phyloP scores from a whole-genome alignment of 192 early-diverging fungal species.

The Pilobolus umbonatus region DNA sequence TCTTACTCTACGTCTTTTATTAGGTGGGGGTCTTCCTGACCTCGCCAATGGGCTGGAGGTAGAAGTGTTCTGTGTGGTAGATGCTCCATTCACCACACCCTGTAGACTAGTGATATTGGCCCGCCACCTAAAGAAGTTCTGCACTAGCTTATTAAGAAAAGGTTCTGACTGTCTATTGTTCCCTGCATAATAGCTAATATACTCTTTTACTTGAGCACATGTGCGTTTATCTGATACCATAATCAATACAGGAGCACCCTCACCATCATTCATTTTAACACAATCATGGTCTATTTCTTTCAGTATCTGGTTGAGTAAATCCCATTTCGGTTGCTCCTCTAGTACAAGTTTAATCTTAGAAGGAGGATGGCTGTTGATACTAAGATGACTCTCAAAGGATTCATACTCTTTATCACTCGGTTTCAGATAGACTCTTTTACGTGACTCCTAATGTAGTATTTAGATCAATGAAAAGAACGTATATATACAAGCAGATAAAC shows the following conservation, averaged over 20 bases:
- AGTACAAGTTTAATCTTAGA: constrained; percentile 63
- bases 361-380: constrained; percentile 48
- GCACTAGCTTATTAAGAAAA: constrained; percentile 44
- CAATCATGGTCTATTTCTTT: constrained; percentile 76
- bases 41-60: neutral
- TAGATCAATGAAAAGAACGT: neutral
- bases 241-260: constrained; percentile 56
- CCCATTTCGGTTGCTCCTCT: constrained; percentile 95
- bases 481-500: neutral
- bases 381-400: neutral
- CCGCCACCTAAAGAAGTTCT: constrained; percentile 78
- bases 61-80: neutral
- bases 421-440: constrained; percentile 38
- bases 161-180: neutral
- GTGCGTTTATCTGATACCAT: constrained; percentile 66
- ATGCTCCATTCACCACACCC: neutral
- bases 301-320: constrained; percentile 61
- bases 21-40: constrained; percentile 37
- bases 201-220: constrained; percentile 59
- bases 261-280: constrained; percentile 20
- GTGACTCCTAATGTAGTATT: constrained; percentile 31
- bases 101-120: constrained; percentile 40
- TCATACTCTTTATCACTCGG: constrained; percentile 34
- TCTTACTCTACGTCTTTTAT: constrained; percentile 47
- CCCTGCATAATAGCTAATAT: constrained; percentile 32